A percentile compares a stretch with the other conserved stretches of the same genome.
Conservation (phyloP, 306 rosid species). For the Cucumis cinereus region DNA sequence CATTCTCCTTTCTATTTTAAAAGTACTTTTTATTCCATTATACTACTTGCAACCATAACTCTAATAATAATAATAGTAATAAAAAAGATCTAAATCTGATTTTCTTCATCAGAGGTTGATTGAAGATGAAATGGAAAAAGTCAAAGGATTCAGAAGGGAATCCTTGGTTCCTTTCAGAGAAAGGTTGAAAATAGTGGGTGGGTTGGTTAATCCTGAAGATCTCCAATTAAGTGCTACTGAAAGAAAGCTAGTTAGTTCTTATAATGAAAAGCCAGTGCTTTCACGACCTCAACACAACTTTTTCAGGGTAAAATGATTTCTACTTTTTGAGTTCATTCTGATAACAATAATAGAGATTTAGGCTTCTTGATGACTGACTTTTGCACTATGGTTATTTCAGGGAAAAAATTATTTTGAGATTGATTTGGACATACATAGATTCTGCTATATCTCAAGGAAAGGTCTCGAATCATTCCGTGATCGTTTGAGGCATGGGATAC, state of each 20-base stretch:
- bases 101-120: slow-evolving; percentile 41
- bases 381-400: slow-evolving; percentile 18
- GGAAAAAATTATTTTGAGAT: slow-evolving; percentile 88
- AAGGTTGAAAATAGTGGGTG: slow-evolving; percentile 74
- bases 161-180: slow-evolving; percentile 52
- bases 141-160: slow-evolving; percentile 57
- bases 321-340: neutral
- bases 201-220: slow-evolving; percentile 74
- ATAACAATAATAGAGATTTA: neutral
- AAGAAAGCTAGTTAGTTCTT: slow-evolving; percentile 57
- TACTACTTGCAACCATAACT: neutral
- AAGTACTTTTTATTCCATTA: neutral
- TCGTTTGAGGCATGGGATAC: slow-evolving; percentile 48
- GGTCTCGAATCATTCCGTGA: slow-evolving; percentile 81
- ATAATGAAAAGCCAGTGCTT: slow-evolving; percentile 86
- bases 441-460: slow-evolving; percentile 84
- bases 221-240: slow-evolving; percentile 54
- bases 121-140: slow-evolving; percentile 65
- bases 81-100: neutral
- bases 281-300: slow-evolving; percentile 90
- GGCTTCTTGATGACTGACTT: neutral
- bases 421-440: slow-evolving; percentile 85
- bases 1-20: neutral
- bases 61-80: neutral
- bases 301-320: slow-evolving; percentile 33